These are phyloP conservation scores for Coemansia sp. DNA, from an alignment of 192 early-diverging fungal species.

Conservation along the genomic window DNA sequence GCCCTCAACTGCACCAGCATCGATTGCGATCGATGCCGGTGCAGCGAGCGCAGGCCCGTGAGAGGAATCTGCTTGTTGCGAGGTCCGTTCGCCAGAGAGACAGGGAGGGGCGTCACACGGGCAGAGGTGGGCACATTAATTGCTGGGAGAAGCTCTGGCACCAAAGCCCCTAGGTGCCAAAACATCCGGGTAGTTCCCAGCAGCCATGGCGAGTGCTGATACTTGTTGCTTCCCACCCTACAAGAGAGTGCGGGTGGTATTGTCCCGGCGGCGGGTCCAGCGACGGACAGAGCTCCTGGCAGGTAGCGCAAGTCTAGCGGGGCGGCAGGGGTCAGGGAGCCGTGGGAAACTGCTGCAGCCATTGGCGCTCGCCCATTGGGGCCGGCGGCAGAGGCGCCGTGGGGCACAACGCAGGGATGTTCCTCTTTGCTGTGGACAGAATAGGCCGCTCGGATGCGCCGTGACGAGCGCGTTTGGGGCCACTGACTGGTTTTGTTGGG, in stretches of 20 bases:
- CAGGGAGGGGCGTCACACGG: not conserved
- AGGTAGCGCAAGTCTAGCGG: constrained; percentile 2
- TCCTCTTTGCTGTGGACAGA: constrained; percentile 3
- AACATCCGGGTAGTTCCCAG: not conserved
- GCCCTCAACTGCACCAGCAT: not conserved
- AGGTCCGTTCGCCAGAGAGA: not conserved
- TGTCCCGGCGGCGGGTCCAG: constrained; percentile 1
- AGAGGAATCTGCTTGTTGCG: not conserved
- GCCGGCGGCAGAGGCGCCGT: not conserved
- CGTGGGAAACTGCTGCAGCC: constrained; percentile 12
- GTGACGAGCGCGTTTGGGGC: not conserved
- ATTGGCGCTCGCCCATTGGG: not conserved
- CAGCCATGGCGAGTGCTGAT: not conserved
- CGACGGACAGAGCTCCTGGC: not conserved
- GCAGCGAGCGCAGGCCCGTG: constrained; percentile 1
- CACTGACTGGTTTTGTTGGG: not conserved
- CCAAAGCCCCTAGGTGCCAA: not conserved
- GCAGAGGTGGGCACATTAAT: not conserved
- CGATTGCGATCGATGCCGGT: constrained; percentile 9
- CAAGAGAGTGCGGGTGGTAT: not conserved
- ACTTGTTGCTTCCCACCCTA: constrained; percentile 1
- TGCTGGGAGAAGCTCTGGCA: not conserved
- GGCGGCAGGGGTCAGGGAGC: constrained; percentile 12
- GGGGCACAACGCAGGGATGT: constrained; percentile 1
- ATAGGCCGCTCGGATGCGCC: constrained; percentile 1